These are phyloP conservation scores for Trichoderma asperelloides DNA, from an alignment of 495 filamentous ascomycete species.

Conservation along the genomic window DNA sequence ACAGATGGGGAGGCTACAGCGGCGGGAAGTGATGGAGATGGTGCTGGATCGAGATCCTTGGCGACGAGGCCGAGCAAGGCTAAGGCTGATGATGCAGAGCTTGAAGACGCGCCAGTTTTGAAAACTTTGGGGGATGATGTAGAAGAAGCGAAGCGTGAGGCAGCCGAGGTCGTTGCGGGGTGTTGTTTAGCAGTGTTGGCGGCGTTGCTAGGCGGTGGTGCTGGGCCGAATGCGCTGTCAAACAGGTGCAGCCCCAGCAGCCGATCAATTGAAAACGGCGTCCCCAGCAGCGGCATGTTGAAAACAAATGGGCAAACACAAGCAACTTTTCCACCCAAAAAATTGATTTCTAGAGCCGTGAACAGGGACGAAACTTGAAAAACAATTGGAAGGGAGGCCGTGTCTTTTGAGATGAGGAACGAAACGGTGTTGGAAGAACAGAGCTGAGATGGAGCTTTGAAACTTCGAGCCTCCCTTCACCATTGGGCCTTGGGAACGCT, in stretches of 20 bases:
- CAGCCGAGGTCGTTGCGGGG: background rate
- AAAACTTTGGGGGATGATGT: background rate
- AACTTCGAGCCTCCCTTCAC: no score
- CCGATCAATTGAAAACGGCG: background rate
- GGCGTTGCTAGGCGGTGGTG: background rate
- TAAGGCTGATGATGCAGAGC: background rate
- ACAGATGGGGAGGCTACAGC: background rate
- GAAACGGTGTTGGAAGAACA: no score
- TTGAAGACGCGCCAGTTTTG: background rate
- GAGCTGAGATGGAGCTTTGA: no score
- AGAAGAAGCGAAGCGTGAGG: background rate
- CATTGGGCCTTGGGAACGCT: no score
- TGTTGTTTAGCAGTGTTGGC: background rate
- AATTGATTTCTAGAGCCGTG: no score
- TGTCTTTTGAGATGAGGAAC: no score
- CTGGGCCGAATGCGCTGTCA: background rate
- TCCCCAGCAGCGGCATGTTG: background rate
- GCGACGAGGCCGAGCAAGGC: background rate
- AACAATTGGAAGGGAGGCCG: no score
- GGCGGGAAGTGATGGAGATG: background rate
- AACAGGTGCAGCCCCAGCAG: slow-evolving; percentile 5
- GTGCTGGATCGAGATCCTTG: background rate
- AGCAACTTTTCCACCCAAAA: no score
- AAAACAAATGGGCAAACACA: no score
- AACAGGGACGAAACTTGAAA: no score